Conservation (phyloP, 805 yeast genomes). For the Tetrapisispora iriomotensis region DNA sequence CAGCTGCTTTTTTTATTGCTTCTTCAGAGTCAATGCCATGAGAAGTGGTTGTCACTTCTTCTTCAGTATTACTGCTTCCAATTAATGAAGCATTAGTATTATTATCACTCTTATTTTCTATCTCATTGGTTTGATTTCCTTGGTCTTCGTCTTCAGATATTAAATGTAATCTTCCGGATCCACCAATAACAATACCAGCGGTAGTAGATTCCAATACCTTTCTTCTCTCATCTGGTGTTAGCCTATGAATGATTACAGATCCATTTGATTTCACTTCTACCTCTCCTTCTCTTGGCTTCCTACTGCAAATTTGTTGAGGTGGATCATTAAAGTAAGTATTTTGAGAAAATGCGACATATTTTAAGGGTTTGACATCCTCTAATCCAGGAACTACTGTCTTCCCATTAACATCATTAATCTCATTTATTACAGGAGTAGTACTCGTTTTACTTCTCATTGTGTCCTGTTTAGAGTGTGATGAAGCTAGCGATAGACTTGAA, state of each 20-base stretch:
- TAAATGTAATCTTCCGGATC: conserved; percentile 54
- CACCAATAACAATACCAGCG: conserved; percentile 71
- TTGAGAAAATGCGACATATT: conserved; percentile 67
- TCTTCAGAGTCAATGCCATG: background rate
- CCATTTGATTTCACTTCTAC: conserved; percentile 55
- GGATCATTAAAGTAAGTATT: conserved; percentile 74
- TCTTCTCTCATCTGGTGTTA: conserved; percentile 45
- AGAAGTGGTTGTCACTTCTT: background rate
- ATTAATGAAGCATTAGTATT: background rate
- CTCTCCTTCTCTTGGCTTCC: conserved; percentile 74
- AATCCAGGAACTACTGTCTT: conserved; percentile 32
- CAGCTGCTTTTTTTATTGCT: conserved; percentile 23
- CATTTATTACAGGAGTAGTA: too few relatives aligned
- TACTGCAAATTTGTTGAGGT: conserved; percentile 80
- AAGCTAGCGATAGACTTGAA: background rate
- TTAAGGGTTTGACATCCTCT: conserved; percentile 35
- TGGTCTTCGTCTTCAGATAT: conserved; percentile 11
- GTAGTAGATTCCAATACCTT: conserved; percentile 37
- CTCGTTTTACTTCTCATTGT: background rate
- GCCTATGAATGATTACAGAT: conserved; percentile 41
- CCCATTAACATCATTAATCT: background rate
- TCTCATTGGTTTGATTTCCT: background rate
- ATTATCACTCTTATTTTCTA: background rate
- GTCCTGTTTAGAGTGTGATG: background rate
- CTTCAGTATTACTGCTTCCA: background rate